Evolutionary conservation across 306 rosid genomes (phyloP), one percentile per base, ranked within the genome.

Genomic region (Pachyrhizus erosus): DNA sequence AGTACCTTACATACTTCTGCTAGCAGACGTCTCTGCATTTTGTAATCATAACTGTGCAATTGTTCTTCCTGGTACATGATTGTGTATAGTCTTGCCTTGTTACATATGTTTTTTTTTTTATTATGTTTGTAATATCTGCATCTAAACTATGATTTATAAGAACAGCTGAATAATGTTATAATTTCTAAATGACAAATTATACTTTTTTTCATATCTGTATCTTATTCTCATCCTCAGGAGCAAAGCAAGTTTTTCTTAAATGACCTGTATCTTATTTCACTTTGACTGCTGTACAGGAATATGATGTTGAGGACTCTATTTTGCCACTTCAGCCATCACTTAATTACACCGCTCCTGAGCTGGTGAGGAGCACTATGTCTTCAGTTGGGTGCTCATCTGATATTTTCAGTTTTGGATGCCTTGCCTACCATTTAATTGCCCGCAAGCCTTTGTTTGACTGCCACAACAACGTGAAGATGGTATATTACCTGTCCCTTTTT

Each of bases 381-480:
- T 83, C 90, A 2, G 87, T 80, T 70, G 94, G 97, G 79, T 80
- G 91, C 46, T 82, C 87, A 55, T 91, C 98, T 81, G 99, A 96
- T 90, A 84, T 93, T 80, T 96, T 96, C 92, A 96, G 99, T 87
- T 91, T 92, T 87, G 99, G 97, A 72, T 96, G 99, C 80, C 91
- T 96, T 84, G 94, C 94, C 74, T 93, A 93, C 88, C 99, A 90
- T 90, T 92, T 93, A 87, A 86, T 96, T 83, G 90, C 94, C 72
- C 94, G 80, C 81, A 96, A 91, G 89, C 89, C 97, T 70, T 82
- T 96, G 87, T 90, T 96, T 82, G 94, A 92, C 80, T 92, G 98
- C 92, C 92, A 82, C 88, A 93, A 93, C 89, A 96, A 96, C 77
- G 92, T 93, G 82, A 93, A 93, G 90, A 96, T 96, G 99, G 99